Evolutionary conservation across 306 rosid genomes (phyloP).

Genomic region (Cercis canadensis): DNA sequence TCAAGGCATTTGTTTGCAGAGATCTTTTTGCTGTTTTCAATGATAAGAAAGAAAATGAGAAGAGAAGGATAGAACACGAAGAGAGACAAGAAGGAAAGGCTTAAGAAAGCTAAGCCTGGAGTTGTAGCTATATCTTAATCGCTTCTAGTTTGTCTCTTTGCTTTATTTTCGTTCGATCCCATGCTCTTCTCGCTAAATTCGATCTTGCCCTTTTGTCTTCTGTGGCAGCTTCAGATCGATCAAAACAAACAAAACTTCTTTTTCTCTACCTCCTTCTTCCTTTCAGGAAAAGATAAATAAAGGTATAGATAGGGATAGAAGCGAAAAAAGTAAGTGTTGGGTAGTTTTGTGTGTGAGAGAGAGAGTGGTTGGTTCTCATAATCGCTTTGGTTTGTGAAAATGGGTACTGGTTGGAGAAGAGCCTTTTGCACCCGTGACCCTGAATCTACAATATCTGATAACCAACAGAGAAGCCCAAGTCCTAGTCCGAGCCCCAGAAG

Average conservation of each 20-base stretch:
- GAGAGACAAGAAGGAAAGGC: no score
- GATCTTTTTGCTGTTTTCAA: slow-evolving; percentile 49
- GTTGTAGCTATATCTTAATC: slow-evolving; percentile 23
- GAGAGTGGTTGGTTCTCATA: background rate
- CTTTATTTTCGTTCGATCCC: slow-evolving; percentile 51
- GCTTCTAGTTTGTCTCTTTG: slow-evolving; percentile 42
- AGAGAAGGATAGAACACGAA: slow-evolving; percentile 1
- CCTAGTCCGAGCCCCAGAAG: slow-evolving; percentile 78
- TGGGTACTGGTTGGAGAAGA: slow-evolving; percentile 98
- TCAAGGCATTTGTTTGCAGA: slow-evolving; percentile 46
- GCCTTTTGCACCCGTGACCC: slow-evolving; percentile 88
- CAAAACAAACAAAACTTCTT: slow-evolving; percentile 49
- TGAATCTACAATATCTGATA: slow-evolving; percentile 54
- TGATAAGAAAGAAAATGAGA: slow-evolving; percentile 3
- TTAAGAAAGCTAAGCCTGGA: slow-evolving; percentile 12
- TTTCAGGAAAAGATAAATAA: slow-evolving; percentile 19
- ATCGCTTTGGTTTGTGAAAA: slow-evolving; percentile 34
- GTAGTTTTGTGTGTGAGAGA: background rate
- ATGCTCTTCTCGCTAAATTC: slow-evolving; percentile 46
- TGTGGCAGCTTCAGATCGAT: slow-evolving; percentile 52
- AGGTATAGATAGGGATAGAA: slow-evolving; percentile 37
- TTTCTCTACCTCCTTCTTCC: slow-evolving; percentile 32
- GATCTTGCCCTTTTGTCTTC: slow-evolving; percentile 54
- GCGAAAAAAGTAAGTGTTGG: background rate
- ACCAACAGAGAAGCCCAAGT: slow-evolving; percentile 50